phyloP scores from a whole-genome alignment of 768 basidiomycete species.

The Suillus subaureus region DNA sequence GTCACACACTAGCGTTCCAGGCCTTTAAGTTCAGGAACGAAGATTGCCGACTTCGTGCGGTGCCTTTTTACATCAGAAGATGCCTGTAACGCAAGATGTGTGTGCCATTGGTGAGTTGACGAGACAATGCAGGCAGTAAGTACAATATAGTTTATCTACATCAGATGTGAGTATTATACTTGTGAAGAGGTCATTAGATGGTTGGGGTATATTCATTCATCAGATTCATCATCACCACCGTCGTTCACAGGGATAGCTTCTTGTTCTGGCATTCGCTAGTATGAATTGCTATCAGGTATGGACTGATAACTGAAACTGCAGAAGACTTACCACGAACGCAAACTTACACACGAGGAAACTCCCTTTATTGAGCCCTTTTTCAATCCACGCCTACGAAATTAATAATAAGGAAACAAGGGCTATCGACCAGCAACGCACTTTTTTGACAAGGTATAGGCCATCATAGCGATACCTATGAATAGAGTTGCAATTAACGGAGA shows the following conservation, averaged over 20 bases:
- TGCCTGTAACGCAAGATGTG: not conserved
- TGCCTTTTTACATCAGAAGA: not conserved
- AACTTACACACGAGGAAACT: conserved; percentile 86
- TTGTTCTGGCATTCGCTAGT: conserved; percentile 30
- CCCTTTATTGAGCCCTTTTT: conserved; percentile 64
- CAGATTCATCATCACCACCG: conserved; percentile 15
- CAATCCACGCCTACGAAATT: conserved; percentile 65
- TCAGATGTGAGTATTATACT: not conserved
- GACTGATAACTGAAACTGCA: not conserved
- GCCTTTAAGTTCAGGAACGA: conserved; percentile 18
- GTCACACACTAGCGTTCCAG: not conserved
- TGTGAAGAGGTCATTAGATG: not conserved
- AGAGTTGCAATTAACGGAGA: not conserved
- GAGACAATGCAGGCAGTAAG: not conserved
- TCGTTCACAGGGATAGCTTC: conserved; percentile 26
- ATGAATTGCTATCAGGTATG: not conserved
- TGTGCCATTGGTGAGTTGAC: not conserved
- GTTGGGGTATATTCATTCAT: conserved; percentile 4
- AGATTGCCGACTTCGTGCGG: not conserved
- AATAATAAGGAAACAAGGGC: not conserved
- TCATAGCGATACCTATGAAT: conserved; percentile 81
- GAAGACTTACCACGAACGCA: conserved; percentile 66
- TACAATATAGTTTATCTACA: not conserved
- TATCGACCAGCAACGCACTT: conserved; percentile 40
- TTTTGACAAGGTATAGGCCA: conserved; percentile 81